phyloP scores from a whole-genome alignment of 495 filamentous ascomycete genomes.

The Aspergillus cavernicola region DNA sequence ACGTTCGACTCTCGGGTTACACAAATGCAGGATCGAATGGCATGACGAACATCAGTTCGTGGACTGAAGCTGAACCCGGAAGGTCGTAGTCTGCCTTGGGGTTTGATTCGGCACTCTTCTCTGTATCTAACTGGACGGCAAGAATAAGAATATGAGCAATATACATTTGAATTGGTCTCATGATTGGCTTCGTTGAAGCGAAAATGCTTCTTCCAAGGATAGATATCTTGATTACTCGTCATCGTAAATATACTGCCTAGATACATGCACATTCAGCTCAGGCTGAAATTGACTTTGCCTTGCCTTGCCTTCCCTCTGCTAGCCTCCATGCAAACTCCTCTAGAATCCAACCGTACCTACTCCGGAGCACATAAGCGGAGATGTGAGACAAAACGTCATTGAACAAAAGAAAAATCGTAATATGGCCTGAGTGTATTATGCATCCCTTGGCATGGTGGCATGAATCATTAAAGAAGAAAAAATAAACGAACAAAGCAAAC shows the following conservation, averaged over 20 bases:
- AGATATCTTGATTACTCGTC: neutral
- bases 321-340: neutral
- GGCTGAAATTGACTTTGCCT: neutral
- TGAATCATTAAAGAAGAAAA: conserved; percentile 4
- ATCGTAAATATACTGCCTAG: neutral
- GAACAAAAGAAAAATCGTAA: neutral
- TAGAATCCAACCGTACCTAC: conserved; percentile 1
- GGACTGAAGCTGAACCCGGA: neutral
- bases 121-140: too few relatives aligned
- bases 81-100: too few relatives aligned
- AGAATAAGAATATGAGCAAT: too few relatives aligned
- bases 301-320: neutral
- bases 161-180: neutral
- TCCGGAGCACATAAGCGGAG: neutral
- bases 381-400: neutral
- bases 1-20: neutral
- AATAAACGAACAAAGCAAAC: neutral
- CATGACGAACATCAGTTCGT: conserved; percentile 1
- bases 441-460: neutral
- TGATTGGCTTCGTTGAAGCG: neutral
- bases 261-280: neutral
- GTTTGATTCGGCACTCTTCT: too few relatives aligned
- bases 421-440: neutral
- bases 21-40: neutral
- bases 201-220: neutral